Evolutionary conservation across 371 early-diverging fungal genomes (phyloP).

Genomic region (Mucor velutinosus): DNA sequence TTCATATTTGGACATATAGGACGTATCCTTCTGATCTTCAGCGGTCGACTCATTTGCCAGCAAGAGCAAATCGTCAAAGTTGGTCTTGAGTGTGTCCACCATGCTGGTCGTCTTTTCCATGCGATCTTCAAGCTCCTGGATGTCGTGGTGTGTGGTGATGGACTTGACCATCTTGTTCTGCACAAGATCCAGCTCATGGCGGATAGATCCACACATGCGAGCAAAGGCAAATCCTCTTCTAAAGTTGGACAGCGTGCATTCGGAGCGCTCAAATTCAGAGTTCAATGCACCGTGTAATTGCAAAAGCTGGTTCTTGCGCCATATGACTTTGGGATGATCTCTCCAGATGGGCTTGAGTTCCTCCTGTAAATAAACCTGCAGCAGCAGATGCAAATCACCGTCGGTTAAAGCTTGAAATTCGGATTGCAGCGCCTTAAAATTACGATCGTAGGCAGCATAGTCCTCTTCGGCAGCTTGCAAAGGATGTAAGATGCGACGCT

Average conservation of each 20-base stretch:
- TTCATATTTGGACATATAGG: constrained; percentile 35
- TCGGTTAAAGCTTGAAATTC: constrained; percentile 31
- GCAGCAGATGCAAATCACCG: constrained; percentile 24
- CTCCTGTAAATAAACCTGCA: constrained; percentile 3
- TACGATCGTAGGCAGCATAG: constrained; percentile 32
- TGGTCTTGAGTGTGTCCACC: constrained; percentile 24
- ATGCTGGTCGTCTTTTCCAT: constrained; percentile 31
- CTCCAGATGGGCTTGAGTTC: constrained; percentile 13
- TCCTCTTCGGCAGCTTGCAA: constrained; percentile 47
- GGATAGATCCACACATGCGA: constrained; percentile 31
- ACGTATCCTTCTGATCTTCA: constrained; percentile 8
- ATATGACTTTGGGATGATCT: constrained; percentile 19
- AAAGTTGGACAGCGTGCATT: constrained; percentile 25
- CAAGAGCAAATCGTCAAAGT: constrained; percentile 30
- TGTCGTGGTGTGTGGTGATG: constrained; percentile 36
- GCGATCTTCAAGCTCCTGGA: constrained; percentile 40
- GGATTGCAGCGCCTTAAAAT: constrained; percentile 36
- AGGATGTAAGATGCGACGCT: constrained; percentile 35
- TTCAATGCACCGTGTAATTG: constrained; percentile 18
- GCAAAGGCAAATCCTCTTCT: constrained; percentile 38
- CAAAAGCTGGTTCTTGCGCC: constrained; percentile 23
- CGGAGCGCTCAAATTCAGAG: constrained; percentile 28
- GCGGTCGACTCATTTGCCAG: background rate
- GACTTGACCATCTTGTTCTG: constrained; percentile 47
- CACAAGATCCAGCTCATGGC: constrained; percentile 49